A percentile compares a stretch with the other conserved stretches of the same genome.
These are phyloP conservation scores for Teunomyces tritomae DNA, from an alignment of 805 yeast species.

Conservation along the genomic window DNA sequence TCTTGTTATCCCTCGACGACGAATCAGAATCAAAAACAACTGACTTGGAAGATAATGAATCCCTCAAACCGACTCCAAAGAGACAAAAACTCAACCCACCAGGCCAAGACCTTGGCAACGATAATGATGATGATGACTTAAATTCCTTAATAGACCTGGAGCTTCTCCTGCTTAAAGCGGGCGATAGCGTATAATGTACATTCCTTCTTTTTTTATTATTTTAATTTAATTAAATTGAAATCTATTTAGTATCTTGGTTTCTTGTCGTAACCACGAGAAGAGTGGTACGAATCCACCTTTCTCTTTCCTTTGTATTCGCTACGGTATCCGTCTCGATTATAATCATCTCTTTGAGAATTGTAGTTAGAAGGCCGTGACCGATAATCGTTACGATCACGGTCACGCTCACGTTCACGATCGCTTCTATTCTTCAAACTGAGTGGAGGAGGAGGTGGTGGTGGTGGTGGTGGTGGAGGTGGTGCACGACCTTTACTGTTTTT, in stretches of 20 bases:
- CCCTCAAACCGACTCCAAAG: background rate
- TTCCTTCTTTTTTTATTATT: background rate
- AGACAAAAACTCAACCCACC: background rate
- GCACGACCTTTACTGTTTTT: background rate
- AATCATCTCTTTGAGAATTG: slow-evolving; percentile 4
- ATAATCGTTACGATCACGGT: slow-evolving; percentile 5
- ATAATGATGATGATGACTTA: slow-evolving; percentile 18
- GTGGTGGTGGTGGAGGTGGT: slow-evolving; percentile 6
- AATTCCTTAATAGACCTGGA: slow-evolving; percentile 25
- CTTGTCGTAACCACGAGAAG: slow-evolving; percentile 22
- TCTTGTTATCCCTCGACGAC: slow-evolving; percentile 23
- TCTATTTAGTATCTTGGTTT: slow-evolving; percentile 23
- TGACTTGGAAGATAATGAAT: background rate
- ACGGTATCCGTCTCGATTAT: slow-evolving; percentile 3
- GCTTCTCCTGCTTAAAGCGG: slow-evolving; percentile 18
- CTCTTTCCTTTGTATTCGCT: slow-evolving; percentile 5
- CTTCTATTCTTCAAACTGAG: slow-evolving; percentile 11
- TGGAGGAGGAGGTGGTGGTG: slow-evolving; percentile 26
- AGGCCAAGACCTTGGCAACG: background rate
- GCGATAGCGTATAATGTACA: slow-evolving; percentile 9
- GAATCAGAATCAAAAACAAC: slow-evolving; percentile 8
- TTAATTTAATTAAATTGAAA: background rate
- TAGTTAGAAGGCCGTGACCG: background rate
- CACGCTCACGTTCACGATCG: slow-evolving; percentile 8
- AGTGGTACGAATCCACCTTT: slow-evolving; percentile 2